Evolutionary conservation across 1,284 basidiomycete species (phyloP).

Genomic region (Cryptococcus wingfieldii): DNA sequence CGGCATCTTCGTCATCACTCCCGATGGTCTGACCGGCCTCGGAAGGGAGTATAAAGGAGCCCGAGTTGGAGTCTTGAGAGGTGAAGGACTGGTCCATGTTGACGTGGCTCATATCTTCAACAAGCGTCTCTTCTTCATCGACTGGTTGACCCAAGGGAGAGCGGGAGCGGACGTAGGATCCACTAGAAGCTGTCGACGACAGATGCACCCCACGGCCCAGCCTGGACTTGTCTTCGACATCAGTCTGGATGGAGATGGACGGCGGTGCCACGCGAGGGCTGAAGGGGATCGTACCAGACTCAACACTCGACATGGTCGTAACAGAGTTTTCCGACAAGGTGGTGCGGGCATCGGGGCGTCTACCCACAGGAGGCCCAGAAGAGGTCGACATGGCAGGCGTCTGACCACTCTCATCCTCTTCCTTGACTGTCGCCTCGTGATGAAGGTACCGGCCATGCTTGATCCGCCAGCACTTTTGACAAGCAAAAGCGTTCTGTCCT

Average conservation of each 20-base stretch:
- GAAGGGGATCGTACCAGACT: background rate
- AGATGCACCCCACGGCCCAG: background rate
- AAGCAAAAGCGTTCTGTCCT: slow-evolving; percentile 90
- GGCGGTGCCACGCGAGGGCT: slow-evolving; percentile 8
- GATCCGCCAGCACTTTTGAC: slow-evolving; percentile 82
- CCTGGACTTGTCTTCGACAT: background rate
- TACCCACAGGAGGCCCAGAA: background rate
- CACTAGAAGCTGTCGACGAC: background rate
- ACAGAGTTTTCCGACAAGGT: background rate
- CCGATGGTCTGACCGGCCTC: background rate
- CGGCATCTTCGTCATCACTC: background rate
- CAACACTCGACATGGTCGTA: background rate
- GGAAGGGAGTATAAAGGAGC: background rate
- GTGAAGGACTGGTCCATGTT: slow-evolving; percentile 5
- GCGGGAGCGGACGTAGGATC: slow-evolving; percentile 21
- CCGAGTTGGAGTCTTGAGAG: background rate
- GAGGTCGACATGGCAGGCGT: background rate
- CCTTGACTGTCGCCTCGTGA: slow-evolving; percentile 25
- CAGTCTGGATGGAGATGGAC: slow-evolving; percentile 14
- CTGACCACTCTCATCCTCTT: slow-evolving; percentile 42
- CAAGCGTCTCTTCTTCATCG: slow-evolving; percentile 9
- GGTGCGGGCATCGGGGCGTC: background rate
- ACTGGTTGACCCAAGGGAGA: slow-evolving; percentile 35
- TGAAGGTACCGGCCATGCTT: slow-evolving; percentile 37
- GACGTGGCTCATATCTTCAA: slow-evolving; percentile 3